phyloP scores from a whole-genome alignment of 2,329 filamentous ascomycete genomes.

The Trichoderma breve region DNA sequence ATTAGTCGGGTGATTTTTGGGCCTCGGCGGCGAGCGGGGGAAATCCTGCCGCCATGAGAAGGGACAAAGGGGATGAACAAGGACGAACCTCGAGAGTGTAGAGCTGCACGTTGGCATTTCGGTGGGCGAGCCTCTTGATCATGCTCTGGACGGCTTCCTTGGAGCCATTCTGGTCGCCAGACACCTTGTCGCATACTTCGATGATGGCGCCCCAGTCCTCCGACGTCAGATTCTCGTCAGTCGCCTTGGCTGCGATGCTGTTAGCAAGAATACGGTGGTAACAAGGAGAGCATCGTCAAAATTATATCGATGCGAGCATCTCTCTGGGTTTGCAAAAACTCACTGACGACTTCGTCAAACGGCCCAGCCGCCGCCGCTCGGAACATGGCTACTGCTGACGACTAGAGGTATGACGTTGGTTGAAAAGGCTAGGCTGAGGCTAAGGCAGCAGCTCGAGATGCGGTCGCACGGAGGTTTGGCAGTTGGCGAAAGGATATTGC shows the following conservation, averaged over 20 bases:
- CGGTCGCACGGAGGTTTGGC: neutral
- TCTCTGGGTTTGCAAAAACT: slow-evolving; percentile 28
- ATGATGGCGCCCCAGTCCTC: slow-evolving; percentile 68
- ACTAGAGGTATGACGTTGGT: slow-evolving; percentile 23
- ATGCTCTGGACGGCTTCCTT: slow-evolving; percentile 86
- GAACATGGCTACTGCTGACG: slow-evolving; percentile 50
- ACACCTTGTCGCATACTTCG: slow-evolving; percentile 61
- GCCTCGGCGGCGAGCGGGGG: neutral
- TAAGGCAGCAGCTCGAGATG: neutral
- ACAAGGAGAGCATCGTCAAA: neutral
- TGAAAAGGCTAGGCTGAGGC: neutral
- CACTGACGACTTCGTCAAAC: slow-evolving; percentile 61
- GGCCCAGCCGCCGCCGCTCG: slow-evolving; percentile 56
- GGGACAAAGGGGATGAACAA: neutral
- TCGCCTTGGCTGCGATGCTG: slow-evolving; percentile 62
- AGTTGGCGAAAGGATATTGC: neutral
- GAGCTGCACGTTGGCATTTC: slow-evolving; percentile 93
- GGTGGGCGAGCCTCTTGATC: slow-evolving; percentile 88
- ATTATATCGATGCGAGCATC: neutral
- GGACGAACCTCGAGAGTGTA: slow-evolving; percentile 78
- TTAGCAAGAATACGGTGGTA: slow-evolving; percentile 17
- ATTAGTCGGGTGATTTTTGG: neutral
- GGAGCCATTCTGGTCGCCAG: slow-evolving; percentile 55
- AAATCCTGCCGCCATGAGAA: neutral
- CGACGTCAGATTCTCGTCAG: slow-evolving; percentile 94